These are phyloP conservation scores for Leishmania turanica DNA, from an alignment of 208 protist genomes.

Conservation along the genomic window DNA sequence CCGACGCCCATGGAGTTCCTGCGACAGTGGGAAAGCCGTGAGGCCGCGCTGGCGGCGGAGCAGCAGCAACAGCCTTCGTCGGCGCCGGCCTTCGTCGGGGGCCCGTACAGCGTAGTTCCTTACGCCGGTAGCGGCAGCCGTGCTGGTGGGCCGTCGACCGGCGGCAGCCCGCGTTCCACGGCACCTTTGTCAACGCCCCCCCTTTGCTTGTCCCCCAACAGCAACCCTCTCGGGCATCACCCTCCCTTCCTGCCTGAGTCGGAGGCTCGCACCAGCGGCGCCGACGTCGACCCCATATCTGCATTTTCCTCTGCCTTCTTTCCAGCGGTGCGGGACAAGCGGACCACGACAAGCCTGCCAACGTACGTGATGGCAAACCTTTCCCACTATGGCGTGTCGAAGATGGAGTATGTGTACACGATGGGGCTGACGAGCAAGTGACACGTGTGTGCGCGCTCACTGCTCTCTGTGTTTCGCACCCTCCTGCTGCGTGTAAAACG, in stretches of 20 bases:
- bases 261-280: background rate
- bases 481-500: background rate
- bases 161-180: conserved; percentile 10
- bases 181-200: background rate
- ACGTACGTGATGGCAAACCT: conserved; percentile 42
- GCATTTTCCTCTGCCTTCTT: conserved; percentile 32
- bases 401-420: conserved; percentile 46
- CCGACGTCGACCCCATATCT: background rate
- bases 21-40: conserved; percentile 47
- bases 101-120: conserved; percentile 29
- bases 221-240: background rate
- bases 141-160: background rate
- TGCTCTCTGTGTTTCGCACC: background rate
- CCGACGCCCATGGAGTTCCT: conserved; percentile 57
- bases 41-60: conserved; percentile 30
- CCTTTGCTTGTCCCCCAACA: background rate
- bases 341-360: conserved; percentile 32
- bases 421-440: conserved; percentile 20
- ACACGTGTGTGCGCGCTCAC: background rate
- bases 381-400: conserved; percentile 54
- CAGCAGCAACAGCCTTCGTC: conserved; percentile 23
- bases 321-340: conserved; percentile 26
- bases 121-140: conserved; percentile 12
- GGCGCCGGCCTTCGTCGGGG: background rate
- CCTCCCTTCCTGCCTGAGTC: background rate